These are phyloP conservation scores for Komagataella ulmi DNA, from an alignment of 805 yeast genomes.

Conservation along the genomic window DNA sequence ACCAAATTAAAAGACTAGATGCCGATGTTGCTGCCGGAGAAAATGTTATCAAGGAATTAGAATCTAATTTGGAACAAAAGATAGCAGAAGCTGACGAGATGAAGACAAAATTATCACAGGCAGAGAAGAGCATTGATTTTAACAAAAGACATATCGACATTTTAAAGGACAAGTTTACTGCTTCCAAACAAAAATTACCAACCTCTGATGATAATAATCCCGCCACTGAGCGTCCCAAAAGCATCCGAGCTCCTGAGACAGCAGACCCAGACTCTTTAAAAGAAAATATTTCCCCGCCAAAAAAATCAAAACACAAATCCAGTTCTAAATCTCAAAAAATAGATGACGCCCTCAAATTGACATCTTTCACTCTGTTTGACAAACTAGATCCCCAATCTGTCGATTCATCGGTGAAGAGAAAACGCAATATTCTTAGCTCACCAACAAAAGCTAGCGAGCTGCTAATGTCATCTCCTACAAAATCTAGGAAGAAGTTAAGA, in stretches of 20 bases:
- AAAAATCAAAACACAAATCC: not conserved
- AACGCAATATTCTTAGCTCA: not conserved
- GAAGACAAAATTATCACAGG: not conserved
- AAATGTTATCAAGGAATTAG: not conserved
- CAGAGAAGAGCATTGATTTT: constrained; percentile 2
- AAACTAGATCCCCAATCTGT: not conserved
- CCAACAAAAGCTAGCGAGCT: not conserved
- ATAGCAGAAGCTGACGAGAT: not conserved
- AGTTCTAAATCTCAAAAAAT: not conserved
- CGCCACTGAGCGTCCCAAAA: not conserved
- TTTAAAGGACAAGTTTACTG: not conserved
- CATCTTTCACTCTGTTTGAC: not conserved
- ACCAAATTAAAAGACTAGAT: not conserved
- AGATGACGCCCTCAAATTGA: not conserved
- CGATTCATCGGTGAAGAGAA: not conserved
- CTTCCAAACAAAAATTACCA: not conserved
- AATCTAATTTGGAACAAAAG: not conserved
- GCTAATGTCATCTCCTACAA: not conserved
- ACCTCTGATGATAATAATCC: not conserved
- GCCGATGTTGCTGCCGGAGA: not conserved
- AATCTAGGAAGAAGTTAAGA: not conserved
- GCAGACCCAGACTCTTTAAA: not conserved
- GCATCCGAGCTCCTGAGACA: not conserved
- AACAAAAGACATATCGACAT: constrained; percentile 1
- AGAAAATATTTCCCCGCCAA: not conserved